phyloP scores from a whole-genome alignment of 192 early-diverging fungal genomes.

The Lunasporangiospora selenospora region DNA sequence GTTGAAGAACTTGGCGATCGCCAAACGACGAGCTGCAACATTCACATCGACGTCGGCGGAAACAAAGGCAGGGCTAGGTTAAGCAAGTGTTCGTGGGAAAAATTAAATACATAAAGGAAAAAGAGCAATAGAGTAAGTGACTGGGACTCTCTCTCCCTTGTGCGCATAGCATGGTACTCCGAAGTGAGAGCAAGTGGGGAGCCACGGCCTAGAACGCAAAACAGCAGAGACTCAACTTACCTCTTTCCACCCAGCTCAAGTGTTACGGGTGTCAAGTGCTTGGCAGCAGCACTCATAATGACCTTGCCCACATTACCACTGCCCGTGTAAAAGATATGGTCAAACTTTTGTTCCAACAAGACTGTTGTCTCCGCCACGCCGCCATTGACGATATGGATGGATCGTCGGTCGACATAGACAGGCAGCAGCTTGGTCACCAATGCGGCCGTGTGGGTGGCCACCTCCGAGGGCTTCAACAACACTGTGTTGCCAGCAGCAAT shows the following conservation, averaged over 20 bases:
- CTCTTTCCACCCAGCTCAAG: constrained; percentile 96
- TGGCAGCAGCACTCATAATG: constrained; percentile 83
- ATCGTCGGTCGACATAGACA: constrained; percentile 74
- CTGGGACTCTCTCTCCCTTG: too few relatives aligned
- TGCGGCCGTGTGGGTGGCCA: constrained; percentile 67
- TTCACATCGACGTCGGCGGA: constrained; percentile 70
- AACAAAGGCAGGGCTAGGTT: constrained; percentile 64
- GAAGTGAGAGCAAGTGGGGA: too few relatives aligned
- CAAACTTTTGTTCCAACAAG: constrained; percentile 80
- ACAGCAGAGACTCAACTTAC: too few relatives aligned
- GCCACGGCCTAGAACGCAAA: too few relatives aligned
- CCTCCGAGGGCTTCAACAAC: constrained; percentile 88
- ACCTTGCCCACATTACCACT: constrained; percentile 80
- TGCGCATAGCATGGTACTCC: too few relatives aligned
- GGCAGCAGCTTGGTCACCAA: constrained; percentile 70
- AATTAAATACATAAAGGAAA: not conserved
- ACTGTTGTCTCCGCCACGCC: constrained; percentile 73
- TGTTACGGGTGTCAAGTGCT: constrained; percentile 86
- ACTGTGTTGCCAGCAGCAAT: constrained; percentile 91
- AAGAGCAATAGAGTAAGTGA: too few relatives aligned
- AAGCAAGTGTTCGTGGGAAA: not conserved
- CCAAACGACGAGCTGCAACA: constrained; percentile 72
- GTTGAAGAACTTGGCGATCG: constrained; percentile 87
- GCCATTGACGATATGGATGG: constrained; percentile 78
- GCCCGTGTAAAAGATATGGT: constrained; percentile 96